Conservation (phyloP, 2,329 filamentous ascomycete species). For the Pestalotiopsis sp. region DNA sequence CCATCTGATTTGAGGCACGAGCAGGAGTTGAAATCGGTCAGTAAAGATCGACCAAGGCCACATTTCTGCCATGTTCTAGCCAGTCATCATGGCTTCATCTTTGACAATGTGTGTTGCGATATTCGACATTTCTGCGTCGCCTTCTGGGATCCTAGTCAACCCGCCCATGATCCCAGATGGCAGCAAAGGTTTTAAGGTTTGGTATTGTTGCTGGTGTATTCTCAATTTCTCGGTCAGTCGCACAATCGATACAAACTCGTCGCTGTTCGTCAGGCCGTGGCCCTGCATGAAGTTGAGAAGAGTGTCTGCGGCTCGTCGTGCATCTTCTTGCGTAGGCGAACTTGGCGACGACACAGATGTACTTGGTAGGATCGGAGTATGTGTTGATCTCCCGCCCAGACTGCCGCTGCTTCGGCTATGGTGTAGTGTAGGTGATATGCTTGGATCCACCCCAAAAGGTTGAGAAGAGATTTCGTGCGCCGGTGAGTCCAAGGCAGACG, state of each 20-base stretch:
- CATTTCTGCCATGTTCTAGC: slow-evolving; percentile 19
- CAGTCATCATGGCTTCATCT: slow-evolving; percentile 35
- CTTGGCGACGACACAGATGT: slow-evolving; percentile 57
- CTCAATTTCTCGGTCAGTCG: slow-evolving; percentile 86
- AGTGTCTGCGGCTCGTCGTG: slow-evolving; percentile 77
- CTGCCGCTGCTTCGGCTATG: slow-evolving; percentile 55
- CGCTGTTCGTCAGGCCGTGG: slow-evolving; percentile 70
- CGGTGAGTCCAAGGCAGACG: slow-evolving; percentile 55
- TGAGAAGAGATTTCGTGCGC: slow-evolving; percentile 45
- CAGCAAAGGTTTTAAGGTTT: slow-evolving; percentile 26
- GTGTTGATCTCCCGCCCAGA: slow-evolving; percentile 40
- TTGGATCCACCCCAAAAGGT: slow-evolving; percentile 46
- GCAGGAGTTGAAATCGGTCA: background rate
- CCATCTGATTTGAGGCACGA: background rate
- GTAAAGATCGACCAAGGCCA: background rate
- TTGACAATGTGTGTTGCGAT: slow-evolving; percentile 28
- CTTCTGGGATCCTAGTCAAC: slow-evolving; percentile 57
- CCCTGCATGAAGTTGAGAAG: slow-evolving; percentile 81
- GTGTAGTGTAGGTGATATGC: slow-evolving; percentile 47
- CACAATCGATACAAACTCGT: slow-evolving; percentile 76
- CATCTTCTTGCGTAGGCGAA: slow-evolving; percentile 83
- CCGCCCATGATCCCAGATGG: slow-evolving; percentile 40
- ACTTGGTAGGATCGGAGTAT: slow-evolving; percentile 36
- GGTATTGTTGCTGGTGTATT: slow-evolving; percentile 55
- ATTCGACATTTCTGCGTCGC: slow-evolving; percentile 52